Evolutionary conservation across 2,329 filamentous ascomycete species (phyloP), one percentile per base, ranked within the genome.

Genomic region (Colletotrichum sp.): DNA sequence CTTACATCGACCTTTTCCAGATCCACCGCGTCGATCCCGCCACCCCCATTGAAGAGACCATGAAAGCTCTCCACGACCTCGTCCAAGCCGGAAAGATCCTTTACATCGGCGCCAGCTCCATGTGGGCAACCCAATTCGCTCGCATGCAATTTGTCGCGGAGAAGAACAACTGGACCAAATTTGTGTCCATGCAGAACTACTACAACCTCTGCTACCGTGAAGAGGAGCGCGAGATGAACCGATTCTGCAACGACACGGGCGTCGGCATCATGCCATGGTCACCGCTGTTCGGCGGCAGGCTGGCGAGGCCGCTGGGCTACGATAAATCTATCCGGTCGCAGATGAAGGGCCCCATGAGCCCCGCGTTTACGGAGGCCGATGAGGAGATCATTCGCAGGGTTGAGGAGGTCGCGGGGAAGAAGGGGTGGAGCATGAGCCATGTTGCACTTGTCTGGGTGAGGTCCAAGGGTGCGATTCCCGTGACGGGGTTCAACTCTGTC

Each of bases 51-150:
- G 7, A 92, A 76, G 91, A 93, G 82, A 92, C 91, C 24, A 93
- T 93, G 91, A 86, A 87, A 75, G 89, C 89, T 6, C 81, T 92
- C n/a, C 88, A 93, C 71, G 91, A 93, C 66, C 85, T 93, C 0
- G 86, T 93, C 0, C 83, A 88, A 67, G 88, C 84, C 30, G 91
- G 91, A 4, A 90, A 89, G 80, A 90, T 91, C 13, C 83, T 80
- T 80, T 77, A 77, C 34, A 77, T 77, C 12, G 75, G 75, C 36
- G 76, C 74, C 10, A 77, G 75, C 56, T 69, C 67, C 64, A 77
- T 77, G 75, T 76, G 70, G 55, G 65, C 75, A 0, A 69, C 74
- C 26, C 66, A 77, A 3, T 77, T 77, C 36, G 70, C 75, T 2
- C 77, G 82, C 16, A 82, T 91, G 80, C 90, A 92, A 71, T 87